A percentile compares a stretch with the other conserved stretches of the same genome.
Evolutionary conservation across 805 yeast genomes (phyloP).

Genomic region (Pichia nanzhaoensis): DNA sequence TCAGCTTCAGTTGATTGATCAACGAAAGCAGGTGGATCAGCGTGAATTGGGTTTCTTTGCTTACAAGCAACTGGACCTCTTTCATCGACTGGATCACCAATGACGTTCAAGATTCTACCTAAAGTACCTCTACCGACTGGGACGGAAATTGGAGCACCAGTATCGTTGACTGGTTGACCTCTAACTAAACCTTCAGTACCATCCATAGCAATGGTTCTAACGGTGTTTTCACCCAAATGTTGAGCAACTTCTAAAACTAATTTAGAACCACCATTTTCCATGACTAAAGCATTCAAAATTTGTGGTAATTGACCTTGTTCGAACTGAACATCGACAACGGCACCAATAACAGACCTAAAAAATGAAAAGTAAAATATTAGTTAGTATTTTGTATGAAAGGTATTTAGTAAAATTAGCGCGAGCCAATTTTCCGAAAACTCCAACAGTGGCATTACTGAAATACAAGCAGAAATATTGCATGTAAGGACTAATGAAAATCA

Average conservation of each 20-base stretch:
- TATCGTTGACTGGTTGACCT: slow-evolving; percentile 86
- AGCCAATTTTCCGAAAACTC: too few species aligned
- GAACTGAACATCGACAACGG: slow-evolving; percentile 98
- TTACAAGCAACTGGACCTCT: slow-evolving; percentile 96
- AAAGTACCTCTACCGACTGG: slow-evolving; percentile 99
- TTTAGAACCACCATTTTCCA: slow-evolving; percentile 61
- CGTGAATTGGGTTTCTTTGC: slow-evolving; percentile 95
- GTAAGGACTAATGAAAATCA: too few species aligned
- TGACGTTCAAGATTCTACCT: slow-evolving; percentile 96
- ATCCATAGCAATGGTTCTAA: slow-evolving; percentile 99
- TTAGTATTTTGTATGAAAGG: slow-evolving; percentile 16
- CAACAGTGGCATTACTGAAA: too few species aligned
- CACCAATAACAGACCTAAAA: slow-evolving; percentile 92
- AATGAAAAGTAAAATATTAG: too few species aligned
- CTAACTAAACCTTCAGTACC: slow-evolving; percentile 99
- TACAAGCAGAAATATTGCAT: too few species aligned
- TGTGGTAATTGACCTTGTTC: slow-evolving; percentile 97
- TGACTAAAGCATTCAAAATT: slow-evolving; percentile 92
- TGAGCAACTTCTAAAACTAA: slow-evolving; percentile 98
- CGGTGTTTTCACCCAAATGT: slow-evolving; percentile 99
- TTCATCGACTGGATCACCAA: slow-evolving; percentile 99
- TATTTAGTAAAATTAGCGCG: background rate
- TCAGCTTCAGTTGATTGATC: slow-evolving; percentile 98
- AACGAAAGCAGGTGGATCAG: slow-evolving; percentile 93
- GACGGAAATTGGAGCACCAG: slow-evolving; percentile 97